These are phyloP conservation scores for Chalciporus piperatoides DNA, from an alignment of 1,284 basidiomycete genomes.

Conservation along the genomic window DNA sequence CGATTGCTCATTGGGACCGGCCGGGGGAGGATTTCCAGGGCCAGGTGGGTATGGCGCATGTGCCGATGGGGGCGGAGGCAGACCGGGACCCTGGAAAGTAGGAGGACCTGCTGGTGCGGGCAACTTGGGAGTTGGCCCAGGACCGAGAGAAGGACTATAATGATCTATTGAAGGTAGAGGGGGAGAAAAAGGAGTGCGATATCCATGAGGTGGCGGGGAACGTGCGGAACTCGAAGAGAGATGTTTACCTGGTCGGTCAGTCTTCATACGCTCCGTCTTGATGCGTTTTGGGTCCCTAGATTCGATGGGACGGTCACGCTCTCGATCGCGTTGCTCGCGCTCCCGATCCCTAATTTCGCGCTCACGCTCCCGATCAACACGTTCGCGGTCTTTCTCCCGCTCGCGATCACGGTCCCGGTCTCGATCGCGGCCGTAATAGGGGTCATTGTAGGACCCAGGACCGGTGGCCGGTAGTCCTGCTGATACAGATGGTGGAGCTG, in stretches of 20 bases:
- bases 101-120: conserved; percentile 30
- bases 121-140: conserved; percentile 34
- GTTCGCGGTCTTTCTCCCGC: conserved; percentile 37
- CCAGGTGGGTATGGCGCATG: conserved; percentile 37
- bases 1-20: conserved; percentile 26
- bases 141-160: conserved; percentile 35
- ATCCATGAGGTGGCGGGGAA: conserved; percentile 31
- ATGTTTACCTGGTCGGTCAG: conserved; percentile 38
- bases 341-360: conserved; percentile 37
- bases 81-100: conserved; percentile 37
- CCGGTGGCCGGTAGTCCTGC: conserved; percentile 30
- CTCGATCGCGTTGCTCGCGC: conserved; percentile 37
- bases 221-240: conserved; percentile 21
- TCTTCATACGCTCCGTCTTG: conserved; percentile 43
- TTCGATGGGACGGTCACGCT: conserved; percentile 34
- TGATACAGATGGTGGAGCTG: conserved; percentile 27
- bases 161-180: conserved; percentile 28
- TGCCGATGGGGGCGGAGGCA: conserved; percentile 35
- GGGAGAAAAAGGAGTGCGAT: conserved; percentile 25
- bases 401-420: conserved; percentile 39
- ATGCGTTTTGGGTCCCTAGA: conserved; percentile 45
- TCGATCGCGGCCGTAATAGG: conserved; percentile 42
- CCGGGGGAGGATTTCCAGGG: conserved; percentile 32
- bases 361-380: conserved; percentile 36
- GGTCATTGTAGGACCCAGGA: conserved; percentile 37